These are phyloP conservation scores for Hanseniaspora thailandica DNA, from an alignment of 805 yeast species.

Conservation along the genomic window DNA sequence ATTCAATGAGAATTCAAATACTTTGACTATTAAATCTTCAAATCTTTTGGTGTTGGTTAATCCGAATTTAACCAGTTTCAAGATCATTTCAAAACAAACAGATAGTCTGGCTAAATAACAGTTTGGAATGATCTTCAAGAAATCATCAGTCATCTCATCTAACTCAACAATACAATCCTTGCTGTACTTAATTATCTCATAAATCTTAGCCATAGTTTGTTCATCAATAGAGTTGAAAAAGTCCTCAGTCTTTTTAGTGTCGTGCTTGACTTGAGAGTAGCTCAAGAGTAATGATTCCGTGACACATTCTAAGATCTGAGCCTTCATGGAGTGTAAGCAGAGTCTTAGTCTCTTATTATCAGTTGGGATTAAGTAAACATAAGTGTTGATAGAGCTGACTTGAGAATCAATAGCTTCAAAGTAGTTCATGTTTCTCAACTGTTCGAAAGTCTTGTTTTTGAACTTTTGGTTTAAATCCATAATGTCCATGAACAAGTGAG, in stretches of 20 bases:
- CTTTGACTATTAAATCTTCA: slow-evolving; percentile 20
- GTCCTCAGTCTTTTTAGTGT: slow-evolving; percentile 19
- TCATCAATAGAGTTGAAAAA: slow-evolving; percentile 29
- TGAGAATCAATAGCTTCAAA: slow-evolving; percentile 31
- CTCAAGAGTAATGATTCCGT: slow-evolving; percentile 16
- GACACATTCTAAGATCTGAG: slow-evolving; percentile 51
- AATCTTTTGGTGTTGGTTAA: slow-evolving; percentile 20
- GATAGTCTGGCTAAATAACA: slow-evolving; percentile 18
- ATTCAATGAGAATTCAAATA: slow-evolving; percentile 20
- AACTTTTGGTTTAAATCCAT: slow-evolving; percentile 8
- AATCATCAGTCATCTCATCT: slow-evolving; percentile 14
- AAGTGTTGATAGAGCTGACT: slow-evolving; percentile 34
- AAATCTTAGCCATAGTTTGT: slow-evolving; percentile 41
- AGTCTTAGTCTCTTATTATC: slow-evolving; percentile 36
- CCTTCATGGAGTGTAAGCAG: slow-evolving; percentile 52
- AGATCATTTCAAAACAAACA: slow-evolving; percentile 20
- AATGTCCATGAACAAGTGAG: slow-evolving; percentile 5
- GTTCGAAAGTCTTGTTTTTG: slow-evolving; percentile 13
- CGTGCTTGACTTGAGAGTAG: slow-evolving; percentile 21
- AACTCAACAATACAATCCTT: slow-evolving; percentile 6
- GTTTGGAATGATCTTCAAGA: background rate
- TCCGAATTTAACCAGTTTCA: slow-evolving; percentile 4
- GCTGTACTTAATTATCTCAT: slow-evolving; percentile 39
- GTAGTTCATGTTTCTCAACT: slow-evolving; percentile 16
- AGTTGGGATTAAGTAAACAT: slow-evolving; percentile 32